Percentiles rank a stretch among this genome's conserved stretches.
Evolutionary conservation across 495 filamentous ascomycete species (phyloP).

Genomic region (Penicillium flavigenum): DNA sequence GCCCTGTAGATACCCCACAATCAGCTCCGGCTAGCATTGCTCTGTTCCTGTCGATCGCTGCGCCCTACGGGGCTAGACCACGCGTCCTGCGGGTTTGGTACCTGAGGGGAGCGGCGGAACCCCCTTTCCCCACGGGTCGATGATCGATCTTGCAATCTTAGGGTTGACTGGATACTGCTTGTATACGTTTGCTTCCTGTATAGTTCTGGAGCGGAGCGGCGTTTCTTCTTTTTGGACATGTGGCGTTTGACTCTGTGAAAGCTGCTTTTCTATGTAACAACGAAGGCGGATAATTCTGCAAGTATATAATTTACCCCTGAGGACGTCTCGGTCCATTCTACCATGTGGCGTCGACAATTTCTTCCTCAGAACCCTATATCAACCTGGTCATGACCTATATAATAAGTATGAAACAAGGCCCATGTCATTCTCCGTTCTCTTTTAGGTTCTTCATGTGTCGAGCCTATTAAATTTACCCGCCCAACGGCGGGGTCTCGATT

Average conservation of each 20-base stretch:
- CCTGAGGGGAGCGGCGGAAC: not conserved
- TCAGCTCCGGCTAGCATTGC: not conserved
- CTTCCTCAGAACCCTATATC: not conserved
- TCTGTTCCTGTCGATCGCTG: conserved; percentile 13
- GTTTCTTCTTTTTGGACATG: not conserved
- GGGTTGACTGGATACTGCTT: not conserved
- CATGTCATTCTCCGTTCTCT: not conserved
- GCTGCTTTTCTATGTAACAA: not conserved
- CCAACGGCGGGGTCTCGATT: not conserved
- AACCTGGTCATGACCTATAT: not conserved
- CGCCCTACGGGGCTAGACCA: not conserved
- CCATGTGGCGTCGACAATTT: not conserved
- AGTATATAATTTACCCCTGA: too few relatives aligned
- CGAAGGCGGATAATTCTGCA: not conserved
- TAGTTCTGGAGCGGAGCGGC: not conserved
- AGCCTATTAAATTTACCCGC: not conserved
- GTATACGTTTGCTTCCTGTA: not conserved
- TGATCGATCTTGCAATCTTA: not conserved
- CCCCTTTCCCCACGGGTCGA: not conserved
- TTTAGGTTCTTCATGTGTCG: not conserved
- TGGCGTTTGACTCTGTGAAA: not conserved
- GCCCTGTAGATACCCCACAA: conserved; percentile 53
- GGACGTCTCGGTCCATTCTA: not conserved
- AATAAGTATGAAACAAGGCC: not conserved
- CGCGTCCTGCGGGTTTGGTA: not conserved